A percentile compares a stretch with the other conserved stretches of the same genome.
These are phyloP conservation scores for Funneliformis caledonium DNA, from an alignment of 371 early-diverging fungal genomes.

Conservation along the genomic window DNA sequence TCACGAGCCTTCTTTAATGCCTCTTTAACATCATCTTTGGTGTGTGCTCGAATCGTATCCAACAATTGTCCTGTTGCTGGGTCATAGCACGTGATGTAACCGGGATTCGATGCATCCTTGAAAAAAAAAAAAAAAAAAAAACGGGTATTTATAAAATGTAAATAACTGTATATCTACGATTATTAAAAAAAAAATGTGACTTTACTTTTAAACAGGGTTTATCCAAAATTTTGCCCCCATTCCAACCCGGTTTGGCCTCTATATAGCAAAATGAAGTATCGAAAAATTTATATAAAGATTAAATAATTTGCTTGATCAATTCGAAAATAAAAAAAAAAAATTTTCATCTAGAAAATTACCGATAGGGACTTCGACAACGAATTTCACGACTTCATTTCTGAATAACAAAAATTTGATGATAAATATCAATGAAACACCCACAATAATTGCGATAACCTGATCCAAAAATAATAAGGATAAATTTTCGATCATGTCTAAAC, in stretches of 20 bases:
- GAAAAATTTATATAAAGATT: not conserved
- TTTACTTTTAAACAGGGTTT: constrained; percentile 9
- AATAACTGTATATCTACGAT: not conserved
- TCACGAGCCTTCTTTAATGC: constrained; percentile 61
- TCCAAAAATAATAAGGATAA: too few relatives aligned
- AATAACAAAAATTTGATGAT: not conserved
- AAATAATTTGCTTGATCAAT: too few relatives aligned
- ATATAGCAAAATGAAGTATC: not conserved
- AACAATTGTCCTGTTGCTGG: constrained; percentile 85
- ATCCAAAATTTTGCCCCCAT: not conserved
- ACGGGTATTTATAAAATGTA: not conserved
- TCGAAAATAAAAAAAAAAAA: too few relatives aligned
- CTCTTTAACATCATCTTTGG: constrained; percentile 60
- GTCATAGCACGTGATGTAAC: constrained; percentile 80
- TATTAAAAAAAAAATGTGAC: not conserved
- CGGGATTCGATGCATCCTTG: constrained; percentile 59
- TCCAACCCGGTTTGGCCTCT: constrained; percentile 33
- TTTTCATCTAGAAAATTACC: not conserved
- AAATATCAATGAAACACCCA: too few relatives aligned
- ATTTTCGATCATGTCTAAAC: too few relatives aligned
- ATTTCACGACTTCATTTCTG: not conserved
- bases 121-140: not conserved
- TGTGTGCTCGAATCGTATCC: constrained; percentile 64
- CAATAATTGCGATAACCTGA: too few relatives aligned
- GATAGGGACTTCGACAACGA: not conserved